Base-by-base conservation (phyloP, 2,329 filamentous ascomycete species). In the Paecilomyces niveus region DNA sequence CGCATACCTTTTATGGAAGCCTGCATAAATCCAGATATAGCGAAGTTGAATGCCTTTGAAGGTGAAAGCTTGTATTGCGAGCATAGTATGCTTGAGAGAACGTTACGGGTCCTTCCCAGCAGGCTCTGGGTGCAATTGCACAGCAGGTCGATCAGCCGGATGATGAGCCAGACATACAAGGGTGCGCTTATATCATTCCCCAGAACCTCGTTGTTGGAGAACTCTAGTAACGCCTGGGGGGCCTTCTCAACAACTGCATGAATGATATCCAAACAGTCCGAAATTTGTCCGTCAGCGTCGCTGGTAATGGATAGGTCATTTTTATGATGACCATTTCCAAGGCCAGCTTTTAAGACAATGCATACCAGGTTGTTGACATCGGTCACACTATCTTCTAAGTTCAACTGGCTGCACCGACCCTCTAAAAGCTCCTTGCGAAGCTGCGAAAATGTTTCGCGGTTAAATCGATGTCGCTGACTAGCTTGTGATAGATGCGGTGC, bases 331-430 rank as follows among this genome's bases (percentile, higher is more conserved):
- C 60, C 68, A 45, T 67, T 65, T 64, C 92, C 89, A 11, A 97
- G 79, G 22, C 91, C 89, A 59, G 90, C 89, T 68, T 89, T 87
- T 54, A 88, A 82, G 65, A 94, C 89, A 62, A 96, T 89, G 68
- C 89, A 92, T 56, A 96, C 87, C 54, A 97, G 83, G 74, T 92
- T 89, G 67, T 92, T 88, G 65, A 95, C 93, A 70, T 95, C 87
- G 55, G 87, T 83, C 52, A 89, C 75, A 63, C 89, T 86, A 52
- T 89, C 85, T 62, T 87, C 83, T 1, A 80, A 68, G 11, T 84
- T 82, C 32, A 75, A 60, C 52, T 76, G 73, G 50, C 72, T 74
- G 45, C 74, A 69, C 52, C 73, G 72, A 53, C 74, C 74, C 57
- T 81, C 80, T 11, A 86, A 69, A 22, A 85, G 82, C 64, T 87